Evolutionary conservation across 257 asterid species (phyloP), one percentile per base, ranked within the genome.

Genomic region (Haberlea rhodopensis): DNA sequence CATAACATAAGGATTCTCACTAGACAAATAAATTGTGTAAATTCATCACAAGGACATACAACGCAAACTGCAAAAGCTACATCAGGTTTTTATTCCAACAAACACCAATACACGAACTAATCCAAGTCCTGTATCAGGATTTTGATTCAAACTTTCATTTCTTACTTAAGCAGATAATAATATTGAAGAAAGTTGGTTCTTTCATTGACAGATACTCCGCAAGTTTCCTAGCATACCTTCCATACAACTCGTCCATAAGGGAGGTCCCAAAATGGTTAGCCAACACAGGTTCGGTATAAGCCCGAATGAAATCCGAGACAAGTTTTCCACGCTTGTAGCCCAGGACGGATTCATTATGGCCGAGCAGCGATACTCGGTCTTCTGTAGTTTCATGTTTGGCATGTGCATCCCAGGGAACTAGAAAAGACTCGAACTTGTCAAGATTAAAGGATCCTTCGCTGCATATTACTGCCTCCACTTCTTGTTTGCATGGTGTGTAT

Each of bases 401-500:
- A 10, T 34, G 45, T 10, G 45, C 45, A 34, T 34, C 45, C 45
- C 45, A 34, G 0, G 45, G 45, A 34, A 34, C 16, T 10, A 34
- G 45, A 10, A 34, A 34, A 4, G 16, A 1, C 45, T 34, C 45
- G 16, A 34, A 34, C 5, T 34, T 34, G 15, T 34, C 45, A 4
- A 34, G 16, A 34, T 34, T 34, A 16, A 34, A 34, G 45, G 45
- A 34, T 34, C 45, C 45, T 4, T 34, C 5, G 4, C 10, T 2
- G 16, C 2, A 16, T 34, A 34, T 34, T 4, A 10, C 45, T 34
- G 4, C 16, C 45, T 34, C 45, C 45, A 34, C 45, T 57, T 68
- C 67, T 60, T 60, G 20, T 13, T 15, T 8, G 61, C 61, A 0
- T 13, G 72, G 53, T 2, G 51, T 18, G 60, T 68, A 68, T 27